These are phyloP conservation scores for Pyrus bretschneideri DNA, from an alignment of 306 rosid genomes.

Conservation along the genomic window DNA sequence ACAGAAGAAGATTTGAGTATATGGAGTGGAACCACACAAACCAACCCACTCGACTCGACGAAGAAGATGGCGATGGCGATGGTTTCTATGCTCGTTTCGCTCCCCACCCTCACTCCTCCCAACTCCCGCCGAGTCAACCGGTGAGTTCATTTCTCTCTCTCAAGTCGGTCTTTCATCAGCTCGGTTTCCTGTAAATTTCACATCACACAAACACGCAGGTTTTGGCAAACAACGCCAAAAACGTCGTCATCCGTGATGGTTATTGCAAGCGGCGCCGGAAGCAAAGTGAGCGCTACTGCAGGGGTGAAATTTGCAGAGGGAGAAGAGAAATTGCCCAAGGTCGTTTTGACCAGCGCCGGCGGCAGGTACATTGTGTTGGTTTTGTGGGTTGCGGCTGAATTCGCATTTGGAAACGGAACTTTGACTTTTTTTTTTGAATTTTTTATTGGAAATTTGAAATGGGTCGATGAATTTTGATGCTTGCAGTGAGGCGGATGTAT, in stretches of 20 bases:
- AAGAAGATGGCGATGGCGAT: slow-evolving; percentile 33
- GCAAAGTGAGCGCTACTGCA: slow-evolving; percentile 27
- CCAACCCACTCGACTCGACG: neutral
- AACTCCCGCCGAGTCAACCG: slow-evolving; percentile 37
- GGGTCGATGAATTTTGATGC: neutral
- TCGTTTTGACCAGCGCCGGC: slow-evolving; percentile 57
- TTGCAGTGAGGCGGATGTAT: slow-evolving; percentile 82
- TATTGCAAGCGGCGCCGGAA: neutral
- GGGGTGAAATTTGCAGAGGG: slow-evolving; percentile 73
- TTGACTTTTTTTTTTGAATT: neutral
- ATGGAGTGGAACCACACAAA: neutral
- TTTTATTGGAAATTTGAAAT: neutral
- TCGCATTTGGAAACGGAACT: neutral
- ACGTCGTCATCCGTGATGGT: slow-evolving; percentile 48
- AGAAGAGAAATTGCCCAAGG: slow-evolving; percentile 76
- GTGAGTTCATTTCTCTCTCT: slow-evolving; percentile 22
- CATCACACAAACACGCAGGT: neutral
- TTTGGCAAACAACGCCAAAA: neutral
- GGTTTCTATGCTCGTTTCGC: slow-evolving; percentile 40
- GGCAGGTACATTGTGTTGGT: slow-evolving; percentile 54
- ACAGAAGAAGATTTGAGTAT: neutral
- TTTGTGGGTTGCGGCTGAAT: neutral
- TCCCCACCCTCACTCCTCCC: slow-evolving; percentile 33
- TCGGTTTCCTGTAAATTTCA: neutral
- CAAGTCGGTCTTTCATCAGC: neutral